These are phyloP conservation scores for Lactuca sativa DNA, from an alignment of 129 eudicot species.

Conservation along the genomic window DNA sequence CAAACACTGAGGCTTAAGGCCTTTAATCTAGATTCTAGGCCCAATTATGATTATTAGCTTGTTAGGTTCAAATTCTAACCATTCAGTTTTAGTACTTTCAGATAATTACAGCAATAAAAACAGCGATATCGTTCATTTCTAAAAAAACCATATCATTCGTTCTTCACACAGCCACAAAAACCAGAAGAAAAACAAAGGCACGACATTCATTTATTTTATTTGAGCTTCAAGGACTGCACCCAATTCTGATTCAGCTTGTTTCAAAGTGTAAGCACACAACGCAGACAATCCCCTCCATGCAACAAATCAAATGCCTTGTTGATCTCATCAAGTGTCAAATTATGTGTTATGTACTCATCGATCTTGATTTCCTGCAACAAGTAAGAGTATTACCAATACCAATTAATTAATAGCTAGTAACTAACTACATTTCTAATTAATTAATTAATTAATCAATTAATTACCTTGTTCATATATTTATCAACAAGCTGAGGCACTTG, in stretches of 20 bases:
- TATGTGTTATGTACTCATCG: constrained; percentile 88
- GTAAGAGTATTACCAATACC: not conserved
- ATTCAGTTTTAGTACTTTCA: too few relatives aligned
- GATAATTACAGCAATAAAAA: too few relatives aligned
- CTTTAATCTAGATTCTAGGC: too few relatives aligned
- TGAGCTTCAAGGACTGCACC: not conserved
- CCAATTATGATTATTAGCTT: too few relatives aligned
- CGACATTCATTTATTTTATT: constrained; percentile 19
- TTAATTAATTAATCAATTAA: too few relatives aligned
- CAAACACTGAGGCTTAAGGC: too few relatives aligned
- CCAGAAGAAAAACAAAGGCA: constrained; percentile 4
- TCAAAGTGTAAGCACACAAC: constrained; percentile 72
- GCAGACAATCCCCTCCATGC: constrained; percentile 93
- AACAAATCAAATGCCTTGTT: constrained; percentile 83
- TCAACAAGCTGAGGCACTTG: constrained; percentile 98
- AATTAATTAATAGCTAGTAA: not conserved
- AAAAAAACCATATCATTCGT: too few relatives aligned
- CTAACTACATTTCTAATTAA: not conserved
- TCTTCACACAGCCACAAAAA: constrained; percentile 14
- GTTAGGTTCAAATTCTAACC: too few relatives aligned
- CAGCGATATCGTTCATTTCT: too few relatives aligned
- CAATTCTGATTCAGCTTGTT: constrained; percentile 15
- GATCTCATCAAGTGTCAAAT: constrained; percentile 64
- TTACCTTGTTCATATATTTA: constrained; percentile 85
- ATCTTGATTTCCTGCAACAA: constrained; percentile 84